Base-by-base conservation (phyloP, 2,329 filamentous ascomycete genomes). In the Fulvia fulva region DNA sequence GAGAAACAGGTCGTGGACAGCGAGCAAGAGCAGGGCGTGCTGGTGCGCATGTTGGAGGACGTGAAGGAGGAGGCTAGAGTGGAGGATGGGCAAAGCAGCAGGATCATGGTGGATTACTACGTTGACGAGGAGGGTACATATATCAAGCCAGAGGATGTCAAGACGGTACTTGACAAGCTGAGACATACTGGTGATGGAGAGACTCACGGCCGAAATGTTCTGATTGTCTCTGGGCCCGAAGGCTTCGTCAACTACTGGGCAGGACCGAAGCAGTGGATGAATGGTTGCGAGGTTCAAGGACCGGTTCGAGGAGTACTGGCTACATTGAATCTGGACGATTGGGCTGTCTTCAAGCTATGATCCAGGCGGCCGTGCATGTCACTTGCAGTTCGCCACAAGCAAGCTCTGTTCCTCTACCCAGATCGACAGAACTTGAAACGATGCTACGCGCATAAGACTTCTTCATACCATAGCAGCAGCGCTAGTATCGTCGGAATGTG, bases 171-270 rank as follows among this genome's bases (percentile, higher is more conserved):
- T 11, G 44, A 53, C 69, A 50, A 34, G 25, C 50, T 54, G 70
- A 71, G 54, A 50, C 50, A 63, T 2, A 59, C 69, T 34, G 62
- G 68, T 44, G 60, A 63, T 37, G 41, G 11, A 21, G 67, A 66
- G 11, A 67, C 74, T 14, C n/a, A 52, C 3, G 62, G 62, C 1
- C 80, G 83, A 0, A 83, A 81, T 62, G 86, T 96, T 21, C 78
- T 97, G n/a, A 79, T 96, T 56, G 83, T 97, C 1, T 96, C 91
- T 0, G 94, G 94, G 0, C 93, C 94, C 0, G 90, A 96, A 55
- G 93, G 94, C 0, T 97, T 97, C 74, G 82, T 97, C 41, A 82
- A 83, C 45, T 83, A 88, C 63, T 90, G 89, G 75, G 90, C 91
- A 2, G 93, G 94, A 1, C 79, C 86, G 9, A 96, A 96, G 75